phyloP scores from a whole-genome alignment of 176 grass and related monocot genomes.

The Bothriochloa decipiens region DNA sequence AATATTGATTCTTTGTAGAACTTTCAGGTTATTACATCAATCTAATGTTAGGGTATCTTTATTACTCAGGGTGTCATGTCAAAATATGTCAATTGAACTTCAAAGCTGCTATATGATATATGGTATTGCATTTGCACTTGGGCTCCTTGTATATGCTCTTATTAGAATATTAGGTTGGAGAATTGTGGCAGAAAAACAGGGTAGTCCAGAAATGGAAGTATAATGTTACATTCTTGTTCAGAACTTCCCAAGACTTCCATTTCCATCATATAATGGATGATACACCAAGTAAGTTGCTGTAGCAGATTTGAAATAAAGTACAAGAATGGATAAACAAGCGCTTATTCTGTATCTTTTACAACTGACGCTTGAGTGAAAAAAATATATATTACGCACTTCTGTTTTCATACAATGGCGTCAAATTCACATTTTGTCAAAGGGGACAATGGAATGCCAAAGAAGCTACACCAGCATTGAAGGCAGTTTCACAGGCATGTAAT shows the following conservation, averaged over 20 bases:
- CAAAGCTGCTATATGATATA: neutral
- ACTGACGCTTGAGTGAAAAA: neutral
- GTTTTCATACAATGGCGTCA: neutral
- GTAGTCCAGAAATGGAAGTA: neutral
- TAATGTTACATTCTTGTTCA: neutral
- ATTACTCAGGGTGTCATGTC: constrained; percentile 38
- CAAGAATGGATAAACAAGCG: constrained; percentile 23
- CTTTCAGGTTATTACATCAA: constrained; percentile 12
- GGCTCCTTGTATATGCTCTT: neutral
- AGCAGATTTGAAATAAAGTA: constrained; percentile 27
- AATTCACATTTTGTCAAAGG: constrained; percentile 16
- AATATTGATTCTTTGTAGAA: constrained; percentile 42
- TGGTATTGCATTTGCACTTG: neutral
- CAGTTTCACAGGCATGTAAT: neutral
- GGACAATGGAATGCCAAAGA: neutral
- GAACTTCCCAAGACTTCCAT: too few species aligned
- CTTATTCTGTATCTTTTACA: constrained; percentile 36
- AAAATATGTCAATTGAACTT: constrained; percentile 21
- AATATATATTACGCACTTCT: constrained; percentile 25
- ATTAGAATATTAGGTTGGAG: neutral
- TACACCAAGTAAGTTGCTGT: constrained; percentile 2
- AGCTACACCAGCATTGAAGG: neutral
- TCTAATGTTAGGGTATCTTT: neutral
- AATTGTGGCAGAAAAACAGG: neutral
- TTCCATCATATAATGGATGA: neutral